phyloP scores from a whole-genome alignment of 345 rosid genomes.

The Pistacia integerrima region DNA sequence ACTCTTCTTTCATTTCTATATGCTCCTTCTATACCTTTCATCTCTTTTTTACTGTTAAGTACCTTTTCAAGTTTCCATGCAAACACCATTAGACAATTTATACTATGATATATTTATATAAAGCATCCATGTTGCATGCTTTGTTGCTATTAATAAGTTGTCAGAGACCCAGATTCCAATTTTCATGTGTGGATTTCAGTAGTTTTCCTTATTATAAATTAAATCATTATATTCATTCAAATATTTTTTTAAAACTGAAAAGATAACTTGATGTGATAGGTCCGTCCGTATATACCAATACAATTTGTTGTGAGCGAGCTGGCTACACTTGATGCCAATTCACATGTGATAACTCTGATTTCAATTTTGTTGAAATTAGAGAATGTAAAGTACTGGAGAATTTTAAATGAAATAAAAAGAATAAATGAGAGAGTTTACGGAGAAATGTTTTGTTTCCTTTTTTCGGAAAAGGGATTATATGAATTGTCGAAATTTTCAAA shows the following conservation, averaged over 20 bases:
- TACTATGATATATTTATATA: background rate
- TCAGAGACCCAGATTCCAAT: background rate
- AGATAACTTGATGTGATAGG: background rate
- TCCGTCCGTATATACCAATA: background rate
- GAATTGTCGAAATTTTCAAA: too few relatives aligned
- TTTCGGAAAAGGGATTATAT: too few relatives aligned
- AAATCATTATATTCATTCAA: background rate
- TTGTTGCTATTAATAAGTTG: background rate
- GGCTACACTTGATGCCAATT: background rate
- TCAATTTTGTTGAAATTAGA: too few relatives aligned
- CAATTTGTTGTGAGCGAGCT: background rate
- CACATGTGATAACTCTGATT: too few relatives aligned
- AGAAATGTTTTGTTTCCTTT: too few relatives aligned
- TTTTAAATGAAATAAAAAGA: too few relatives aligned
- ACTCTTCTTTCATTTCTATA: background rate
- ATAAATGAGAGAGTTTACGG: too few relatives aligned
- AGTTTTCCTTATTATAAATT: too few relatives aligned
- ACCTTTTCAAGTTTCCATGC: background rate
- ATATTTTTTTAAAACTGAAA: too few relatives aligned
- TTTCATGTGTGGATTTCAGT: background rate
- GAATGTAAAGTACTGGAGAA: too few relatives aligned
- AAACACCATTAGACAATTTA: background rate
- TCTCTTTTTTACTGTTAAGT: background rate
- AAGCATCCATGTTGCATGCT: background rate
- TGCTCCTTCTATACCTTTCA: background rate